Evolutionary conservation across 2,329 filamentous ascomycete species (phyloP).

Genomic region (Biscogniauxia marginata): DNA sequence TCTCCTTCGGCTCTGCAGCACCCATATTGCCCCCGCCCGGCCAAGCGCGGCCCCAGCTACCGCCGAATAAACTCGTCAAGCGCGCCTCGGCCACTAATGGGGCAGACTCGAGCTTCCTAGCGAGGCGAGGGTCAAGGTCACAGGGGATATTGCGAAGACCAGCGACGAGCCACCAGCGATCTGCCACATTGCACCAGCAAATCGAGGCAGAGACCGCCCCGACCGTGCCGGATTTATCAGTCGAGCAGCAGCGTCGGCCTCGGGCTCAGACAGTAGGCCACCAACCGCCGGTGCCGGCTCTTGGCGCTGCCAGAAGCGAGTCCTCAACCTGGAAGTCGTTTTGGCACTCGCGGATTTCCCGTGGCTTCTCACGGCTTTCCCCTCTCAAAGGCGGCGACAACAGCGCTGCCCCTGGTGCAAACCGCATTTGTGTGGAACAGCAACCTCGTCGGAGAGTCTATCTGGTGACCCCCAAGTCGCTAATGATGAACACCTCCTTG

Average conservation of each 20-base stretch:
- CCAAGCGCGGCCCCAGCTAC: constrained; percentile 43
- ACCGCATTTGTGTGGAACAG: constrained; percentile 34
- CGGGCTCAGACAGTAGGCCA: constrained; percentile 28
- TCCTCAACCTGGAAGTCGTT: constrained; percentile 52
- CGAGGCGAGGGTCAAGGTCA: constrained; percentile 53
- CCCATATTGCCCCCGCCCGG: constrained; percentile 55
- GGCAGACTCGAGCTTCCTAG: constrained; percentile 40
- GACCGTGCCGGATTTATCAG: constrained; percentile 30
- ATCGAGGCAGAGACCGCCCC: constrained; percentile 25
- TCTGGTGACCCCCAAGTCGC: constrained; percentile 35
- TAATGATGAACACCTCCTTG: constrained; percentile 21
- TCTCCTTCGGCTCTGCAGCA: constrained; percentile 65
- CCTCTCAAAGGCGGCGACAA: constrained; percentile 27
- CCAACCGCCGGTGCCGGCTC: constrained; percentile 13
- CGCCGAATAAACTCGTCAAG: constrained; percentile 78
- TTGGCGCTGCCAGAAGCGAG: constrained; percentile 9
- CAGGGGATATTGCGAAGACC: constrained; percentile 69
- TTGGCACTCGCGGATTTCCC: constrained; percentile 47
- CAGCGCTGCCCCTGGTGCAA: constrained; percentile 23
- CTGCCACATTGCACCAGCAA: constrained; percentile 63
- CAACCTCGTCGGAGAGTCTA: constrained; percentile 35
- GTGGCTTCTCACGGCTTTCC: constrained; percentile 18
- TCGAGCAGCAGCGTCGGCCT: constrained; percentile 34
- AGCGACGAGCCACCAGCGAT: constrained; percentile 76
- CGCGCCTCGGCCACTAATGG: constrained; percentile 59